These are phyloP conservation scores for Trichoderma gracile DNA, from an alignment of 2,329 filamentous ascomycete genomes.

Conservation along the genomic window DNA sequence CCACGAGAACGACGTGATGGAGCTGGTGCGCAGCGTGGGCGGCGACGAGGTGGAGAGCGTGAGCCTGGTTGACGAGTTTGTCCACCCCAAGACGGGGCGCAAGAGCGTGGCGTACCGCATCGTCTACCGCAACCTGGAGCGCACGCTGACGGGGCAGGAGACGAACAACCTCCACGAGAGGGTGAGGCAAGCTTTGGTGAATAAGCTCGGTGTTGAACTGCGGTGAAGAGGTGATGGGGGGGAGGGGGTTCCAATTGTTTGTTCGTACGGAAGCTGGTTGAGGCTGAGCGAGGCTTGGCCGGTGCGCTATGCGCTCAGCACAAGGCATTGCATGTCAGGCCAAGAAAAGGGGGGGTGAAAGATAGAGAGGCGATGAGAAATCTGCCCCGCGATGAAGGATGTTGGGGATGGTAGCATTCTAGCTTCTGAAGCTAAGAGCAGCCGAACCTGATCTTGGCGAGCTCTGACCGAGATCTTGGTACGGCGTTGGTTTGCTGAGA, in stretches of 20 bases:
- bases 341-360: neutral
- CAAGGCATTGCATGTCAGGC: constrained; percentile 8
- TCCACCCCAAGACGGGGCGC: constrained; percentile 79
- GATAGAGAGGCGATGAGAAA: neutral
- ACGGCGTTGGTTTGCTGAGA: neutral
- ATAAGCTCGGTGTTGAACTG: constrained; percentile 72
- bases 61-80: constrained; percentile 78
- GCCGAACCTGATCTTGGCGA: constrained; percentile 12
- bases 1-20: constrained; percentile 98
- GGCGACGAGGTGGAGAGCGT: constrained; percentile 90
- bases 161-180: constrained; percentile 72
- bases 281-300: constrained; percentile 20
- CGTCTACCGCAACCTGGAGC: constrained; percentile 89
- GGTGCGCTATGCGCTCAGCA: neutral
- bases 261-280: neutral
- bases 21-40: constrained; percentile 79
- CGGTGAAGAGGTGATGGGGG: constrained; percentile 34
- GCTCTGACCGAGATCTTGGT: constrained; percentile 19
- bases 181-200: constrained; percentile 65
- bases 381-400: neutral
- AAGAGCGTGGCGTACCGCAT: constrained; percentile 90
- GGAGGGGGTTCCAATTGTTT: neutral
- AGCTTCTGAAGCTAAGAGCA: neutral
- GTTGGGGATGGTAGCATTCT: neutral
- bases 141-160: constrained; percentile 83